Evolutionary conservation across 257 asterid species (phyloP).

Genomic region (Parsonsia alboflavescens): DNA sequence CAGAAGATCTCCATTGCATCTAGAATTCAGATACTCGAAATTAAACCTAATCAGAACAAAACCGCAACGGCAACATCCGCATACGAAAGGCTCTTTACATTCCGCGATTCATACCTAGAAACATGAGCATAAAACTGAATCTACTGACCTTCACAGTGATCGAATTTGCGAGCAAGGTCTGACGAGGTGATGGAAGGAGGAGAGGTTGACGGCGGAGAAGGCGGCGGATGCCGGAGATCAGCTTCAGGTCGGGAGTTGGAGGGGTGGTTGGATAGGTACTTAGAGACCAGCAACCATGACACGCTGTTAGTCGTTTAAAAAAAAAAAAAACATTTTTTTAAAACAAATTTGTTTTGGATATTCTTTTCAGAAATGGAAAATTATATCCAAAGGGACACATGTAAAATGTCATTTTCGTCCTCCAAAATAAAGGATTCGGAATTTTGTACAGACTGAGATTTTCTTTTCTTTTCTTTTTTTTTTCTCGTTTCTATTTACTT

Average conservation of each 20-base stretch:
- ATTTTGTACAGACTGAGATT: neutral
- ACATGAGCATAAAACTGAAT: neutral
- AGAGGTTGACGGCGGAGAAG: neutral
- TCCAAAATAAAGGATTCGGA: neutral
- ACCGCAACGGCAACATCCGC: neutral
- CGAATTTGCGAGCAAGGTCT: neutral
- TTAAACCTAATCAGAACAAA: constrained; percentile 1
- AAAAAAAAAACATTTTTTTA: no score
- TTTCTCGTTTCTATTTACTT: neutral
- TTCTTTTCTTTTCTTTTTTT: no score
- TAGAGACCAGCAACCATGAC: neutral
- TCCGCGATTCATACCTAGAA: neutral
- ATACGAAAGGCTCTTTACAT: neutral
- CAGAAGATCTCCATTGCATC: neutral
- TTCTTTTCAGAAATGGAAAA: neutral
- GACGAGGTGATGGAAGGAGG: neutral
- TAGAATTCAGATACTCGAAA: neutral
- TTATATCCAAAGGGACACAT: no score
- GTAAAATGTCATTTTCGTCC: neutral
- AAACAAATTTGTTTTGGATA: neutral
- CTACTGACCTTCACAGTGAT: neutral
- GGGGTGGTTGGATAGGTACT: constrained; percentile 4
- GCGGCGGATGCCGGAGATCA: constrained; percentile 5
- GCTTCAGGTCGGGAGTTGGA: neutral
- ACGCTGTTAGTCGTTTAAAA: neutral